Percentiles rank a stretch among this genome's conserved stretches.
Evolutionary conservation across 768 basidiomycete genomes (phyloP).

Genomic region (Aureoboletus auriporus): DNA sequence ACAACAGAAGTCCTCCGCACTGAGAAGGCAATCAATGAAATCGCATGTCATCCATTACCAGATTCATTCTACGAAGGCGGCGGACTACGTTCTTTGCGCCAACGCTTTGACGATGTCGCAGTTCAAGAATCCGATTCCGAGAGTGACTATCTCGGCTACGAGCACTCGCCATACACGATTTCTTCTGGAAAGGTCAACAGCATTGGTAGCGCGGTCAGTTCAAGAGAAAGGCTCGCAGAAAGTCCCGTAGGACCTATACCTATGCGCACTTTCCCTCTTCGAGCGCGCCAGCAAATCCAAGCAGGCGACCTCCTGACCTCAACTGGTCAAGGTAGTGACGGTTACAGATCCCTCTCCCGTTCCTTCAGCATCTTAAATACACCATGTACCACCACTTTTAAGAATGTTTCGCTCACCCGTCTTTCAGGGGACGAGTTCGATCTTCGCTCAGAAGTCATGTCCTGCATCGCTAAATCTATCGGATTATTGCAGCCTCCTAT

Average conservation of each 20-base stretch:
- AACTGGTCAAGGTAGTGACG: slow-evolving; percentile 45
- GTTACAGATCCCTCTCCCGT: slow-evolving; percentile 43
- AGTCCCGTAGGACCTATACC: slow-evolving; percentile 16
- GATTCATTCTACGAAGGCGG: slow-evolving; percentile 88
- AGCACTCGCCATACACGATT: slow-evolving; percentile 13
- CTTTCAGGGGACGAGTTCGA: slow-evolving; percentile 73
- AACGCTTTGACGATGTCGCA: slow-evolving; percentile 73
- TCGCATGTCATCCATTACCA: slow-evolving; percentile 94
- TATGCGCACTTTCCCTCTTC: slow-evolving; percentile 23
- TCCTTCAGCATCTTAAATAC: slow-evolving; percentile 48
- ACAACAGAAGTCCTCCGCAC: slow-evolving; percentile 94
- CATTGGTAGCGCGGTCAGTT: slow-evolving; percentile 7
- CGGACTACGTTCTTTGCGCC: slow-evolving; percentile 83
- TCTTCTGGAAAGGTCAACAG: slow-evolving; percentile 20
- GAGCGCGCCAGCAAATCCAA: slow-evolving; percentile 54
- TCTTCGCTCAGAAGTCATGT: slow-evolving; percentile 95
- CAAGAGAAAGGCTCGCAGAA: slow-evolving; percentile 24
- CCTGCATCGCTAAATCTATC: slow-evolving; percentile 95
- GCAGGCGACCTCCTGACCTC: slow-evolving; percentile 74
- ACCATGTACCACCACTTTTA: slow-evolving; percentile 37
- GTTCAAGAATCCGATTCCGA: slow-evolving; percentile 45
- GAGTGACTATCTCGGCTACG: slow-evolving; percentile 52
- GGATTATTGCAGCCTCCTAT: slow-evolving; percentile 86
- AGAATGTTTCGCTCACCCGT: slow-evolving; percentile 20
- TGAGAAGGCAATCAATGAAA: slow-evolving; percentile 95